Conservation (phyloP, 1,284 basidiomycete genomes). For the Ceratobasidium sp. region DNA sequence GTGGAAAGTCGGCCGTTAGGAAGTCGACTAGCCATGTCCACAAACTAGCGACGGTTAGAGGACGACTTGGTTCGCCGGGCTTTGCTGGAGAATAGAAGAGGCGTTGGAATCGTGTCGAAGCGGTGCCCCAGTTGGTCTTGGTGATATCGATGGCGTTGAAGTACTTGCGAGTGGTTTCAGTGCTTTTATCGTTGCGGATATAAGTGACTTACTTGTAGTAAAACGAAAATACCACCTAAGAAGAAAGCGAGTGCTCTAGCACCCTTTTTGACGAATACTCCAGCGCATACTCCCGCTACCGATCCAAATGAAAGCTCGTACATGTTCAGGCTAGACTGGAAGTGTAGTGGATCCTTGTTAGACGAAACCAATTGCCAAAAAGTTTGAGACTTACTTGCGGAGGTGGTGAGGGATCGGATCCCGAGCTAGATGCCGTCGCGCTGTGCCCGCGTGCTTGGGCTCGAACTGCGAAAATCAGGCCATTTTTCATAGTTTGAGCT, state of each 20-base stretch:
- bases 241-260: conserved; percentile 82
- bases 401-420: conserved; percentile 22
- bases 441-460: background rate
- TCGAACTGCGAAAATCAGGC: no score
- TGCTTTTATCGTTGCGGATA: conserved; percentile 8
- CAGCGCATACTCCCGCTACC: conserved; percentile 84
- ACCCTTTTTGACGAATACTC: conserved; percentile 94
- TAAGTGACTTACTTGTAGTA: conserved; percentile 72
- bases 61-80: conserved; percentile 53
- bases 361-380: conserved; percentile 3
- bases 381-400: conserved; percentile 2
- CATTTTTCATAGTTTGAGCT: background rate
- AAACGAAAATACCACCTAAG: conserved; percentile 83
- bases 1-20: conserved; percentile 92
- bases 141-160: conserved; percentile 72
- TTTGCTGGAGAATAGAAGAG: conserved; percentile 67
- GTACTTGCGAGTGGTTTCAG: conserved; percentile 60
- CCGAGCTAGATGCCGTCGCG: background rate
- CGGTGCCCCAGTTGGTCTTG: conserved; percentile 78
- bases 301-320: conserved; percentile 90
- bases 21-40: conserved; percentile 83
- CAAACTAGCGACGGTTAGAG: conserved; percentile 69
- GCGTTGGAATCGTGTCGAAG: conserved; percentile 67
- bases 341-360: conserved; percentile 57
- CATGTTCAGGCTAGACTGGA: conserved; percentile 72